A percentile compares a stretch with the other conserved stretches of the same genome.
Evolutionary conservation across 495 filamentous ascomycete species (phyloP).

Genomic region (Trichoderma asperelloides): DNA sequence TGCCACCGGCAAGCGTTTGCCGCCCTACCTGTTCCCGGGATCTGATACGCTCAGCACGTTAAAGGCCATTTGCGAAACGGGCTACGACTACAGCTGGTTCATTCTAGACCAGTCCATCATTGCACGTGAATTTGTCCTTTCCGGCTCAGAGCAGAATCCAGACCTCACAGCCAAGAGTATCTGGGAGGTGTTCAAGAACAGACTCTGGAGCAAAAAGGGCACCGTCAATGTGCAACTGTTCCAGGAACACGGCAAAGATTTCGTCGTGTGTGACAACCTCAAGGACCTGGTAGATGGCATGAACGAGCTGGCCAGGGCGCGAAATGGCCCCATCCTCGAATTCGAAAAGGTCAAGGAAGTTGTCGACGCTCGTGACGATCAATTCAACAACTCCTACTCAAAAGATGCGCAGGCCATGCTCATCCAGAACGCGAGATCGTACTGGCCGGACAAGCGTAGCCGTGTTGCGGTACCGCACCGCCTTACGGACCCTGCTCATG

Average conservation of each 20-base stretch:
- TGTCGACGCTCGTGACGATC: conserved; percentile 37
- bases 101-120: conserved; percentile 42
- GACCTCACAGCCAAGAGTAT: conserved; percentile 43
- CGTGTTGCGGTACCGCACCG: conserved; percentile 37
- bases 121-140: conserved; percentile 43
- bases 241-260: conserved; percentile 40
- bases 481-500: conserved; percentile 37
- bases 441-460: conserved; percentile 35
- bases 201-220: conserved; percentile 37
- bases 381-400: conserved; percentile 38
- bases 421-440: conserved; percentile 38
- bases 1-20: conserved; percentile 40
- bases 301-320: conserved; percentile 35
- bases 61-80: conserved; percentile 42
- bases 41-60: conserved; percentile 43
- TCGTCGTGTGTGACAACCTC: conserved; percentile 38
- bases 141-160: conserved; percentile 46
- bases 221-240: conserved; percentile 40
- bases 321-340: conserved; percentile 29
- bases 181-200: conserved; percentile 33
- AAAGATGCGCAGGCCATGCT: conserved; percentile 47
- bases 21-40: conserved; percentile 39
- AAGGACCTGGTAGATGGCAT: conserved; percentile 36
- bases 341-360: conserved; percentile 26
- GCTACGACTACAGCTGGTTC: conserved; percentile 48